These are phyloP conservation scores for Trichoderma afroharzianum DNA, from an alignment of 2,329 filamentous ascomycete species.

Conservation along the genomic window DNA sequence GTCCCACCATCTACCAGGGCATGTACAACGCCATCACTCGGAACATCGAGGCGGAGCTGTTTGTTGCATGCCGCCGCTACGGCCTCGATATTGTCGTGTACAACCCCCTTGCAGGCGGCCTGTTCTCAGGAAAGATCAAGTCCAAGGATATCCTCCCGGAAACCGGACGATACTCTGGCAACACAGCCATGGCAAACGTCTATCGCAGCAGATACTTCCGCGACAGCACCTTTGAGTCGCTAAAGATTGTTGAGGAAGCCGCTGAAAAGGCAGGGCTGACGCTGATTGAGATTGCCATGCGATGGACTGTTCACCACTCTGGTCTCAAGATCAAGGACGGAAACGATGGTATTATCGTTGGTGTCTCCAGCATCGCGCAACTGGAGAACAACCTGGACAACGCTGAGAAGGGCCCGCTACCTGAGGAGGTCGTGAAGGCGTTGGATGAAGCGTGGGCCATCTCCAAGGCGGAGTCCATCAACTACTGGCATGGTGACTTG, in stretches of 20 bases:
- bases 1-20: slow-evolving; percentile 79
- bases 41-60: slow-evolving; percentile 69
- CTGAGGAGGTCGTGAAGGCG: slow-evolving; percentile 69
- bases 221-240: slow-evolving; percentile 59
- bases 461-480: slow-evolving; percentile 54
- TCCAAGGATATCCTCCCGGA: slow-evolving; percentile 57
- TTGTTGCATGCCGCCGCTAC: slow-evolving; percentile 55
- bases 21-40: slow-evolving; percentile 85
- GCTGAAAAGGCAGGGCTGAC: slow-evolving; percentile 64
- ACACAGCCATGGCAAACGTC: slow-evolving; percentile 47
- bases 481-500: slow-evolving; percentile 58
- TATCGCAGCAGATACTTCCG: slow-evolving; percentile 72
- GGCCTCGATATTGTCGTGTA: slow-evolving; percentile 19
- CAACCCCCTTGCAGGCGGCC: slow-evolving; percentile 17
- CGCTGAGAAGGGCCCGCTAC: slow-evolving; percentile 67
- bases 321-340: slow-evolving; percentile 49
- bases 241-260: slow-evolving; percentile 64
- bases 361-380: slow-evolving; percentile 55
- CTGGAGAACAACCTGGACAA: slow-evolving; percentile 55
- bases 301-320: slow-evolving; percentile 72
- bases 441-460: slow-evolving; percentile 75
- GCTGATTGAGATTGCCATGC: slow-evolving; percentile 68
- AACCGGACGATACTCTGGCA: slow-evolving; percentile 67
- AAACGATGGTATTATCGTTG: slow-evolving; percentile 59
- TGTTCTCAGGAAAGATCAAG: slow-evolving; percentile 79